A percentile compares a stretch with the other conserved stretches of the same genome.
These are phyloP conservation scores for Lolium perenne DNA, from an alignment of 176 grass and related monocot species.

Conservation along the genomic window DNA sequence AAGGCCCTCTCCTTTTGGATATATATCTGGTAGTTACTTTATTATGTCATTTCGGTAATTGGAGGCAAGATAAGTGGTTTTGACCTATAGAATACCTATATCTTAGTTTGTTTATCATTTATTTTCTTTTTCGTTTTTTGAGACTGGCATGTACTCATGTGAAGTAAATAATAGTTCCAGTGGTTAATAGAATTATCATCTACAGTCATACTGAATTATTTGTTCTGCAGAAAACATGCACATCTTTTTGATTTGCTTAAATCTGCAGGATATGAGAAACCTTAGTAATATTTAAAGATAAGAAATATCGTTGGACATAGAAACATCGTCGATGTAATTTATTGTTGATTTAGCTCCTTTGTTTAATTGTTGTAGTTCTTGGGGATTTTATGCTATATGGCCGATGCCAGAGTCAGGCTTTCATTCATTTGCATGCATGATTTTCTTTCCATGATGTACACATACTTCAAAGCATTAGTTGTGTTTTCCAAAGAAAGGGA, in stretches of 20 bases:
- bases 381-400: neutral
- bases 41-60: conserved; percentile 7
- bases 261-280: neutral
- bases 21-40: neutral
- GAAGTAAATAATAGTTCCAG: neutral
- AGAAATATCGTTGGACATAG: neutral
- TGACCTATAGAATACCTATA: neutral
- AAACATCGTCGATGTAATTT: neutral
- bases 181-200: conserved; percentile 1
- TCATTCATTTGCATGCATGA: conserved; percentile 33
- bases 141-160: neutral
- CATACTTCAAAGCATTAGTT: conserved; percentile 14
- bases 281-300: neutral
- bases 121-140: neutral
- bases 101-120: neutral
- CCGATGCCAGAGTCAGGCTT: neutral
- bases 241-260: neutral
- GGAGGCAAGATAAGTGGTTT: neutral
- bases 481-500: conserved; percentile 16
- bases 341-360: conserved; percentile 8
- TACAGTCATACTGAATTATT: conserved; percentile 1
- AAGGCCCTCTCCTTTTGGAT: neutral
- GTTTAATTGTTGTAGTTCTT: neutral
- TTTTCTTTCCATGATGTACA: conserved; percentile 26
- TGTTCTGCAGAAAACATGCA: neutral